Evolutionary conservation across 2,329 filamentous ascomycete species (phyloP).

Genomic region (Hawksworthiomyces lignivorus): DNA sequence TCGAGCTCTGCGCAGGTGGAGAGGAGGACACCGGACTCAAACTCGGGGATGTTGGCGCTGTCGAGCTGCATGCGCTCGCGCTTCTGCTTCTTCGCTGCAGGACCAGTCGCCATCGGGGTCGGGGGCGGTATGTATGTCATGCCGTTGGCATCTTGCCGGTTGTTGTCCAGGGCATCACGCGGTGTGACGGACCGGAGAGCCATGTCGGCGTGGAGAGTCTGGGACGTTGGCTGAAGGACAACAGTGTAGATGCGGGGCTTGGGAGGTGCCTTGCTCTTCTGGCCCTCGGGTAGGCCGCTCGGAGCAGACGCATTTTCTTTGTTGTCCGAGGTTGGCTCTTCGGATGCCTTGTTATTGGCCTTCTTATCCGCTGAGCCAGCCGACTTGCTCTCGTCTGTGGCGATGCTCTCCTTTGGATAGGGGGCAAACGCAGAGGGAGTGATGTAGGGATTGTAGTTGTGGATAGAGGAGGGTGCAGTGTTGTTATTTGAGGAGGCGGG

Average conservation of each 20-base stretch:
- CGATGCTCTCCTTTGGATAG: slow-evolving; percentile 52
- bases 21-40: slow-evolving; percentile 68
- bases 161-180: slow-evolving; percentile 26
- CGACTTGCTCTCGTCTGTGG: slow-evolving; percentile 18
- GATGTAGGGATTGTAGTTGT: slow-evolving; percentile 84
- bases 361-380: slow-evolving; percentile 21
- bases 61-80: slow-evolving; percentile 69
- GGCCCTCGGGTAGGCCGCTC: slow-evolving; percentile 36
- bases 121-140: slow-evolving; percentile 48
- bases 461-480: slow-evolving; percentile 69
- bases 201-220: slow-evolving; percentile 69
- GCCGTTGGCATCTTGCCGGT: slow-evolving; percentile 10
- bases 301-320: slow-evolving; percentile 51
- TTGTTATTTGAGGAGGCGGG: slow-evolving; percentile 51
- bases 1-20: slow-evolving; percentile 67
- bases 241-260: slow-evolving; percentile 66
- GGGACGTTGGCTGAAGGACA: slow-evolving; percentile 76
- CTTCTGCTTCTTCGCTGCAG: slow-evolving; percentile 61
- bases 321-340: slow-evolving; percentile 38
- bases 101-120: slow-evolving; percentile 47
- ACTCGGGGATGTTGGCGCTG: slow-evolving; percentile 60
- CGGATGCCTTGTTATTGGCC: slow-evolving; percentile 31
- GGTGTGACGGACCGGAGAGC: slow-evolving; percentile 66
- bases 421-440: slow-evolving; percentile 82
- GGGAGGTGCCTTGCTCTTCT: slow-evolving; percentile 35